A percentile compares a stretch with the other conserved stretches of the same genome.
Evolutionary conservation across 2,329 filamentous ascomycete genomes (phyloP).

Genomic region (Penicillium freii): DNA sequence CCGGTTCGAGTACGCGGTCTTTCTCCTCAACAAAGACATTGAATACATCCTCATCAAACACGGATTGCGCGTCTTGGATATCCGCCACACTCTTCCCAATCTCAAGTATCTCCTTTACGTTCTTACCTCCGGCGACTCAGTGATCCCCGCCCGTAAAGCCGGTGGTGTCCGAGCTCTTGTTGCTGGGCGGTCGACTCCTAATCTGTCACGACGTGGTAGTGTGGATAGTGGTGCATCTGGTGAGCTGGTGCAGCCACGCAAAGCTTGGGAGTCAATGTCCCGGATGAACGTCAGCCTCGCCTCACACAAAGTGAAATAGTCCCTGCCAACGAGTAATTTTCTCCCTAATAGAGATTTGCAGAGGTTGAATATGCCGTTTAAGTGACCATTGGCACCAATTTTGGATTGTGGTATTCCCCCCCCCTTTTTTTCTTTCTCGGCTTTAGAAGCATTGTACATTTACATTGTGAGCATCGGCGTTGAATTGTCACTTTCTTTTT

Average conservation of each 20-base stretch:
- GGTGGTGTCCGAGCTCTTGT: constrained; percentile 53
- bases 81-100: constrained; percentile 88
- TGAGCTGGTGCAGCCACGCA: constrained; percentile 30
- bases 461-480: neutral
- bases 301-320: neutral
- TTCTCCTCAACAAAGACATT: constrained; percentile 94
- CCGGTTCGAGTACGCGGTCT: constrained; percentile 93
- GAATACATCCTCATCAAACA: constrained; percentile 66
- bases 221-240: constrained; percentile 40
- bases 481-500: neutral
- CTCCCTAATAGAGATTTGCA: neutral
- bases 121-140: constrained; percentile 72
- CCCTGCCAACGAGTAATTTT: neutral
- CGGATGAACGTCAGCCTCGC: constrained; percentile 30
- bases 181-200: constrained; percentile 38
- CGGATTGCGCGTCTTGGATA: constrained; percentile 78
- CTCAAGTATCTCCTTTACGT: constrained; percentile 90
- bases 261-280: constrained; percentile 23
- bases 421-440: too few relatives aligned
- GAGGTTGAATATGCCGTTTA: neutral
- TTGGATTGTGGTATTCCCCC: neutral
- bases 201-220: constrained; percentile 40
- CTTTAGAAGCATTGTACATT: neutral
- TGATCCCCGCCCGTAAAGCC: constrained; percentile 56
- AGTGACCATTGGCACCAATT: neutral